Percentiles rank a stretch among this genome's conserved stretches.
These are phyloP conservation scores for Friedmanniomyces simplex DNA, from an alignment of 495 filamentous ascomycete species.

Conservation along the genomic window DNA sequence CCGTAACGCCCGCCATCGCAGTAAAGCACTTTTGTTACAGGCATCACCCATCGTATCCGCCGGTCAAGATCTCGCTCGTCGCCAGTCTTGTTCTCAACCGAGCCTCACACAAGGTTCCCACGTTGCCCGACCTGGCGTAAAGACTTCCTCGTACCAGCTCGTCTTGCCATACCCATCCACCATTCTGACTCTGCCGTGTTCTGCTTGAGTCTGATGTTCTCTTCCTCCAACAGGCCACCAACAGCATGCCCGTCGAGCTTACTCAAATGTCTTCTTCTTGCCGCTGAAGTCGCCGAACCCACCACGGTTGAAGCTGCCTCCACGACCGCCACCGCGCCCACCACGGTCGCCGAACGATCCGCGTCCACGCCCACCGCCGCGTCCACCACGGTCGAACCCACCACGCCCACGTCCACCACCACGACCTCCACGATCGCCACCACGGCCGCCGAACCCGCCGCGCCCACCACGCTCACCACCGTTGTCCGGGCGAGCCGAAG, in stretches of 20 bases:
- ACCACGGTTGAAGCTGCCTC: conserved; percentile 49
- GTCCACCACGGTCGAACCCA: conserved; percentile 33
- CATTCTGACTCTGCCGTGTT: too few species aligned
- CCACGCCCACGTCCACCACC: conserved; percentile 38
- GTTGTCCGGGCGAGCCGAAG: conserved; percentile 59
- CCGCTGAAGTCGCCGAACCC: conserved; percentile 80
- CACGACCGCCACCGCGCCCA: conserved; percentile 35
- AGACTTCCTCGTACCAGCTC: too few species aligned
- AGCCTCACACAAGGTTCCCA: too few species aligned
- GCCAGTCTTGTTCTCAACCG: too few species aligned
- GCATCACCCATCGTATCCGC: not conserved
- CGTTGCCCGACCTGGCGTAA: too few species aligned
- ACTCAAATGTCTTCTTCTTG: conserved; percentile 82
- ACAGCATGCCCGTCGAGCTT: not conserved
- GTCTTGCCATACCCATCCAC: too few species aligned
- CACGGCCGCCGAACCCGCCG: conserved; percentile 40
- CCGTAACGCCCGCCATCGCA: not conserved
- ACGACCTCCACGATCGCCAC: conserved; percentile 35
- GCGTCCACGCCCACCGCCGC: conserved; percentile 34
- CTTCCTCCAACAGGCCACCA: too few species aligned
- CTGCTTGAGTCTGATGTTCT: too few species aligned
- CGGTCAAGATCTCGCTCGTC: not conserved
- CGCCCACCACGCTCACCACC: conserved; percentile 43
- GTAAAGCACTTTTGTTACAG: not conserved
- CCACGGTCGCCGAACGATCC: conserved; percentile 60